Evolutionary conservation across 2,329 filamentous ascomycete species (phyloP), one percentile per base, ranked within the genome.

Genomic region (Aspergillus neotritici): DNA sequence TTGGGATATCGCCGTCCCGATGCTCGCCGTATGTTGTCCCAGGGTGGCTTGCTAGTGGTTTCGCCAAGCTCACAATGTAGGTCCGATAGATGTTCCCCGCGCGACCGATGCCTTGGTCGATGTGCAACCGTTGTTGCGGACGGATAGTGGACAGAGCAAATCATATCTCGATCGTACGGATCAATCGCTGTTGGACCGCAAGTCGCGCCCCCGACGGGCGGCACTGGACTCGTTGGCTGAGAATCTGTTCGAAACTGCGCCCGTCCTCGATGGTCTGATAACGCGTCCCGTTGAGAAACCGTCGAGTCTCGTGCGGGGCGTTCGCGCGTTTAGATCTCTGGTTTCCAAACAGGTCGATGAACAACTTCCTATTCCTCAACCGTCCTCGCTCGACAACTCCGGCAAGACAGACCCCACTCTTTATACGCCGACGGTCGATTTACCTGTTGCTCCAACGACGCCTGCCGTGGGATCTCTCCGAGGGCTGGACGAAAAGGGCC

Each of bases 311-410:
- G 56, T 48, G 15, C 53, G 57, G 34, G 51, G 58, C 5, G 57
- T 61, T 5, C 60, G 50, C 40, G 60, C 61, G 13, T 56, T 65
- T 16, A 60, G 56, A 44, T 52, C 60, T 21, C 56, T 61, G 30
- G 54, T 65, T 38, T 52, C 54, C 9, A 55, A 57, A 34, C 56
- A 60, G 37, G 43, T 56, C 21, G 61, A 63, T 34, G 56, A 58
- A 14, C 55, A 54, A 8, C 4, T 8, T 39, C 57, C 52, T 35
- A 39, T 56, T 38, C 43, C 54, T 28, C 47, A 50, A n/a, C 46
- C 48, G 7, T 55, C 58, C 36, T 47, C 51, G 21, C 49, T 54
- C 15, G 50, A 53, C 31, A 55, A 43, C 39, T 37, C 49, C 4
- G 17, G 48, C 17, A 38, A 38, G 13, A 40, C 43, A 13, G 40